A percentile compares a stretch with the other conserved stretches of the same genome.
Evolutionary conservation across 331 rosid genomes (phyloP).

Genomic region (Acacia concinna): DNA sequence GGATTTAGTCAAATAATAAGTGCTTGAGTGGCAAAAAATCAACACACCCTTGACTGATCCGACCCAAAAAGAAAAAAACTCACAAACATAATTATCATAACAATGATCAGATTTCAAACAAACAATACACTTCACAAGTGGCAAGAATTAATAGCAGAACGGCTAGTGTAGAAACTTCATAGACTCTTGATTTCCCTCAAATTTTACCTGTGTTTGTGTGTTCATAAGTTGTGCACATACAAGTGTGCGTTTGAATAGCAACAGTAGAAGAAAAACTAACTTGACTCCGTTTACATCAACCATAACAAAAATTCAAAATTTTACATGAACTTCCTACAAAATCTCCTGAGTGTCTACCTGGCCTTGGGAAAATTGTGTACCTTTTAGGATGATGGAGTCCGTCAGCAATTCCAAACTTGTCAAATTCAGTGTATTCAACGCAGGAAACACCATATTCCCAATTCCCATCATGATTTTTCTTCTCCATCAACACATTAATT

Average conservation of each 20-base stretch:
- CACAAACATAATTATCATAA: not conserved
- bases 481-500: constrained; percentile 84
- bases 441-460: constrained; percentile 92
- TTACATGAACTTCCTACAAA: not conserved
- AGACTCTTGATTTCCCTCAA: not conserved
- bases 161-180: not conserved
- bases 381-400: constrained; percentile 50
- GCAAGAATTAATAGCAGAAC: not conserved
- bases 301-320: not conserved
- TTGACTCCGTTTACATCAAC: not conserved
- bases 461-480: constrained; percentile 69
- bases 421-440: constrained; percentile 93
- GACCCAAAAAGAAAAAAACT: not conserved
- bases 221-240: not conserved
- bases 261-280: not conserved
- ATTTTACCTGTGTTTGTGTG: not conserved
- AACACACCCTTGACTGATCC: not conserved
- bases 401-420: constrained; percentile 68
- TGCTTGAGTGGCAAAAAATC: not conserved
- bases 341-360: not conserved
- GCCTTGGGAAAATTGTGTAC: constrained; percentile 45
- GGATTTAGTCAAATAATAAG: not conserved
- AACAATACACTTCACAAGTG: not conserved
- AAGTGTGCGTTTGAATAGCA: not conserved
- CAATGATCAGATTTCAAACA: not conserved